phyloP scores from a whole-genome alignment of 1,284 basidiomycete genomes.

The Pseudozyma tsukubaensis region DNA sequence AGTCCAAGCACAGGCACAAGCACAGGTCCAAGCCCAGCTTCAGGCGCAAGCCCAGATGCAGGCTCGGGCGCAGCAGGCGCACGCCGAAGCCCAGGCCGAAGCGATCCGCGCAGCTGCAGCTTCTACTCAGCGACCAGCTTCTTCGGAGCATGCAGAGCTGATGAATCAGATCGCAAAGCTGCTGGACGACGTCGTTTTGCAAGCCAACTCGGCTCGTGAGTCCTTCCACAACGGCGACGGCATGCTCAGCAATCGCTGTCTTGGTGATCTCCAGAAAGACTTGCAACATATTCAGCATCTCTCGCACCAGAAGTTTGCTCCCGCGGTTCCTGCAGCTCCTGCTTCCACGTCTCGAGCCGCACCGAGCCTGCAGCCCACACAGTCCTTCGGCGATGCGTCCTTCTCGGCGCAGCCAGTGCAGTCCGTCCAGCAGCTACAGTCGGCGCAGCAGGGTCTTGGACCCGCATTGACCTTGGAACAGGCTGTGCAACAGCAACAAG shows the following conservation, averaged over 20 bases:
- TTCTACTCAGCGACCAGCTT: slow-evolving; percentile 21
- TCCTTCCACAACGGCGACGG: slow-evolving; percentile 57
- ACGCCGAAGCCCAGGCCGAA: slow-evolving; percentile 33
- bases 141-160: slow-evolving; percentile 24
- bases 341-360: slow-evolving; percentile 4
- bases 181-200: slow-evolving; percentile 53
- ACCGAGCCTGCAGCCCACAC: slow-evolving; percentile 12
- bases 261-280: slow-evolving; percentile 56
- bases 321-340: slow-evolving; percentile 4
- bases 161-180: slow-evolving; percentile 55
- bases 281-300: slow-evolving; percentile 56
- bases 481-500: slow-evolving; percentile 17
- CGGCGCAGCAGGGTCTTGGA: slow-evolving; percentile 7
- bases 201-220: slow-evolving; percentile 57
- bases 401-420: slow-evolving; percentile 18
- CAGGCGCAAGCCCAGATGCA: slow-evolving; percentile 31
- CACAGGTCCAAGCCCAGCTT: slow-evolving; percentile 30
- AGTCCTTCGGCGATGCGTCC: slow-evolving; percentile 14
- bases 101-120: slow-evolving; percentile 32
- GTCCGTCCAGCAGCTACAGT: slow-evolving; percentile 14
- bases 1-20: slow-evolving; percentile 26
- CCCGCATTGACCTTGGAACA: slow-evolving; percentile 30
- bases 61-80: slow-evolving; percentile 34
- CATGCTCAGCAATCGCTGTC: slow-evolving; percentile 51
- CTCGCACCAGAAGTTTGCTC: slow-evolving; percentile 49